These are phyloP conservation scores for Begonia masoniana DNA, from an alignment of 306 rosid species.

Conservation along the genomic window DNA sequence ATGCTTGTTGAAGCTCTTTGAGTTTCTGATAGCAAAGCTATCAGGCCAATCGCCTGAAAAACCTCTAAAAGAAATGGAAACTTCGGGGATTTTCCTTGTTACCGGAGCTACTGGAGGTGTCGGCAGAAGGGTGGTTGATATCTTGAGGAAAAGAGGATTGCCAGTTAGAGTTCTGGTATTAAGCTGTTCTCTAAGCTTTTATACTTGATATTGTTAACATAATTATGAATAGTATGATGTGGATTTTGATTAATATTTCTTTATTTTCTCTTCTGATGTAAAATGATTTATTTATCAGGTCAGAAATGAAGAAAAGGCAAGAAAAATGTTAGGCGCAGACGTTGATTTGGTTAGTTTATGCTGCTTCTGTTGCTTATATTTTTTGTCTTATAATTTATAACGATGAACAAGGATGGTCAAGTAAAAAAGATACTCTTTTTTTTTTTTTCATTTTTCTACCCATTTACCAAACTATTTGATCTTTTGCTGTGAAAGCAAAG, in stretches of 20 bases:
- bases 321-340: slow-evolving; percentile 73
- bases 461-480: too few relatives aligned
- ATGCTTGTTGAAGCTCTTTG: slow-evolving; percentile 56
- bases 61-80: slow-evolving; percentile 44
- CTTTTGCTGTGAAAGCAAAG: too few relatives aligned
- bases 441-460: too few relatives aligned
- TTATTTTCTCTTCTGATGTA: slow-evolving; percentile 4
- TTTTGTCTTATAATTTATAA: too few relatives aligned
- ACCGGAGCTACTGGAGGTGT: slow-evolving; percentile 99
- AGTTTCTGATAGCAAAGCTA: slow-evolving; percentile 56
- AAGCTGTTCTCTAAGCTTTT: slow-evolving; percentile 9
- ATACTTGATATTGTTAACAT: too few relatives aligned
- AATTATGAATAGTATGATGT: neutral
- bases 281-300: slow-evolving; percentile 35
- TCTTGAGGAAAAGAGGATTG: slow-evolving; percentile 58
- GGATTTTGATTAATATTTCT: neutral
- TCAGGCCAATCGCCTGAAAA: slow-evolving; percentile 43
- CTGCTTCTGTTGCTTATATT: too few relatives aligned
- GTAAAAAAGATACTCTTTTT: too few relatives aligned
- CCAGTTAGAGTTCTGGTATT: slow-evolving; percentile 79
- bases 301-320: slow-evolving; percentile 85
- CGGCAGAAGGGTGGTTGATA: slow-evolving; percentile 79
- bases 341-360: slow-evolving; percentile 66
- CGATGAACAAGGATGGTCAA: too few relatives aligned
- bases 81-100: slow-evolving; percentile 65